Evolutionary conservation across 371 early-diverging fungal species (phyloP).

Genomic region (Dichotomocladium elegans): DNA sequence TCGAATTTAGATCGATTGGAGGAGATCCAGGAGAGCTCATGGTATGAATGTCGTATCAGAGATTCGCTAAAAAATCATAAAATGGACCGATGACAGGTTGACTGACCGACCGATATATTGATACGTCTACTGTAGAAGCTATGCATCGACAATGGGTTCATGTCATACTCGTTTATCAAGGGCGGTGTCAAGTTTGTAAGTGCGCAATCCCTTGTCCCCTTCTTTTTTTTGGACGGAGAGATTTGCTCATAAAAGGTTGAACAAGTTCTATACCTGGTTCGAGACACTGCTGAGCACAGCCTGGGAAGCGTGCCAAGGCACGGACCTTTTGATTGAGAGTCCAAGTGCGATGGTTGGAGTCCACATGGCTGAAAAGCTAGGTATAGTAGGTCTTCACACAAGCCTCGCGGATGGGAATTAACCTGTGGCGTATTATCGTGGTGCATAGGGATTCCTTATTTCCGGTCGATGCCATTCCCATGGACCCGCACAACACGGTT

Average conservation of each 20-base stretch:
- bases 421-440: not conserved
- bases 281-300: conserved; percentile 62
- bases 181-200: conserved; percentile 55
- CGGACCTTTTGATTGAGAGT: conserved; percentile 72
- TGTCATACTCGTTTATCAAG: conserved; percentile 66
- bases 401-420: not conserved
- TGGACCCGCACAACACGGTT: conserved; percentile 74
- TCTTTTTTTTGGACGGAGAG: not conserved
- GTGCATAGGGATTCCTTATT: conserved; percentile 55
- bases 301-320: conserved; percentile 69
- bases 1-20: conserved; percentile 69
- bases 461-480: conserved; percentile 75
- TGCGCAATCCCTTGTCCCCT: no score
- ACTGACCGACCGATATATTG: not conserved
- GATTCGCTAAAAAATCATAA: not conserved
- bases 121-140: conserved; percentile 39
- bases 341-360: conserved; percentile 76
- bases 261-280: conserved; percentile 69
- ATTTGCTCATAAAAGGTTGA: not conserved
- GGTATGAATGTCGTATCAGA: conserved; percentile 15
- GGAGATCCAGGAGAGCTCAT: conserved; percentile 72
- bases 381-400: conserved; percentile 6
- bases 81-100: not conserved
- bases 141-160: conserved; percentile 76
- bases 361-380: conserved; percentile 73